phyloP scores from a whole-genome alignment of 306 rosid genomes.

The Purshia tridentata region DNA sequence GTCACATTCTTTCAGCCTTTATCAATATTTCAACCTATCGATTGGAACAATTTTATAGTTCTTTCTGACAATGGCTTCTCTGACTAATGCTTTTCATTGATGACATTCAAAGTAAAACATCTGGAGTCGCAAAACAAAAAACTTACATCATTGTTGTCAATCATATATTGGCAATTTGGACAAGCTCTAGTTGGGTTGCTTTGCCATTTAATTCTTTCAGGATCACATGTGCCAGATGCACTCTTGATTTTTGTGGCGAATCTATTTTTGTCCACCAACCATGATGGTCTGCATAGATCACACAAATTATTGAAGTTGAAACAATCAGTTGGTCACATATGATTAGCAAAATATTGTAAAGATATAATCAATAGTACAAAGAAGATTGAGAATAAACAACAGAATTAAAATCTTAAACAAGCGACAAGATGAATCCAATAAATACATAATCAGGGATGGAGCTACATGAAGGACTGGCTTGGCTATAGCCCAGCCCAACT shows the following conservation, averaged over 20 bases:
- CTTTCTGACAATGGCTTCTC: not conserved
- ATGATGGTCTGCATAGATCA: conserved; percentile 57
- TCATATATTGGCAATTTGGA: conserved; percentile 64
- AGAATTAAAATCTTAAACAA: not conserved
- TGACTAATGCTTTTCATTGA: not conserved
- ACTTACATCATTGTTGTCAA: conserved; percentile 80
- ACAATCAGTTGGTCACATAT: not conserved
- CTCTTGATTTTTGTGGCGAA: conserved; percentile 84
- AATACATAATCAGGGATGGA: not conserved
- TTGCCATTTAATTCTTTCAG: conserved; percentile 53
- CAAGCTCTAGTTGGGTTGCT: conserved; percentile 80
- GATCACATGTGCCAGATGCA: conserved; percentile 57
- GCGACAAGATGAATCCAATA: not conserved
- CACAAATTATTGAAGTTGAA: conserved; percentile 13
- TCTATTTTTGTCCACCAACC: conserved; percentile 81
- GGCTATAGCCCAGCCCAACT: not conserved
- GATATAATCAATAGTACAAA: not conserved
- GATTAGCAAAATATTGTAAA: not conserved
- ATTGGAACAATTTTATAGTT: too few species aligned
- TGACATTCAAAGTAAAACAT: not conserved
- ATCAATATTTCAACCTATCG: too few species aligned
- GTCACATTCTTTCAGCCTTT: too few species aligned
- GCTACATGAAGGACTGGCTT: too few species aligned
- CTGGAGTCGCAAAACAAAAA: not conserved
- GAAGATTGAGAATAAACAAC: conserved; percentile 1